Evolutionary conservation across 179 eudicot species (phyloP).

Genomic region (Monotropa hypopitys): DNA sequence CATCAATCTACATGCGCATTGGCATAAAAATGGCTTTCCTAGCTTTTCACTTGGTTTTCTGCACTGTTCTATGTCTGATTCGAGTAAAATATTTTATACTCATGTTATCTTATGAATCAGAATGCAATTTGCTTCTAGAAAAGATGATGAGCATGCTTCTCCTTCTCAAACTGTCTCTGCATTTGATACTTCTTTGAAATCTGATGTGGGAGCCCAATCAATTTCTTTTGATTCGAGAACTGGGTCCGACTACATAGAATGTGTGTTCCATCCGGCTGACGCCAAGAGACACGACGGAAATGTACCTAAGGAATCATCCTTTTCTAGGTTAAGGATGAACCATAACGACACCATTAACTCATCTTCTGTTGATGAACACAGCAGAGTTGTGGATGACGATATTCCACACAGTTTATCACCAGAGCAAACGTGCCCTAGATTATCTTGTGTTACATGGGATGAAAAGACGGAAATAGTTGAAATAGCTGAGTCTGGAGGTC

Average conservation of each 20-base stretch:
- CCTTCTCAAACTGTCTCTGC: slow-evolving; percentile 44
- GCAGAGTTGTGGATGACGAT: slow-evolving; percentile 19
- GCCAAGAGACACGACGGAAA: slow-evolving; percentile 29
- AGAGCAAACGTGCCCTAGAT: slow-evolving; percentile 27
- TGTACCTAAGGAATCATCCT: slow-evolving; percentile 21
- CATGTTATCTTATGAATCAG: slow-evolving; percentile 25
- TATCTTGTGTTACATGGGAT: slow-evolving; percentile 61
- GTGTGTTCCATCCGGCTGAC: slow-evolving; percentile 41
- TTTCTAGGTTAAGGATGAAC: slow-evolving; percentile 23
- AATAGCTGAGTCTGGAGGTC: slow-evolving; percentile 19
- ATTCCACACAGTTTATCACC: slow-evolving; percentile 10
- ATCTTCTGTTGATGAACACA: slow-evolving; percentile 28
- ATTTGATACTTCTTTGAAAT: slow-evolving; percentile 32
- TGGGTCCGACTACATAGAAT: slow-evolving; percentile 38
- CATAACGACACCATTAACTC: slow-evolving; percentile 22
- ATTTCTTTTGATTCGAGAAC: slow-evolving; percentile 42
- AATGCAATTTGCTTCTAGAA: slow-evolving; percentile 34
- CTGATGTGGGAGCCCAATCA: slow-evolving; percentile 38
- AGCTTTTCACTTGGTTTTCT: background rate
- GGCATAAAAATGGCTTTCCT: background rate
- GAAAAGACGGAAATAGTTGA: slow-evolving; percentile 45
- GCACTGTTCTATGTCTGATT: background rate
- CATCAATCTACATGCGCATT: background rate
- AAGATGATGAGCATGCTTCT: slow-evolving; percentile 30
- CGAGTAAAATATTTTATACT: background rate